Base-by-base conservation (phyloP, 2,329 filamentous ascomycete species). In the Nemania bipapillata region DNA sequence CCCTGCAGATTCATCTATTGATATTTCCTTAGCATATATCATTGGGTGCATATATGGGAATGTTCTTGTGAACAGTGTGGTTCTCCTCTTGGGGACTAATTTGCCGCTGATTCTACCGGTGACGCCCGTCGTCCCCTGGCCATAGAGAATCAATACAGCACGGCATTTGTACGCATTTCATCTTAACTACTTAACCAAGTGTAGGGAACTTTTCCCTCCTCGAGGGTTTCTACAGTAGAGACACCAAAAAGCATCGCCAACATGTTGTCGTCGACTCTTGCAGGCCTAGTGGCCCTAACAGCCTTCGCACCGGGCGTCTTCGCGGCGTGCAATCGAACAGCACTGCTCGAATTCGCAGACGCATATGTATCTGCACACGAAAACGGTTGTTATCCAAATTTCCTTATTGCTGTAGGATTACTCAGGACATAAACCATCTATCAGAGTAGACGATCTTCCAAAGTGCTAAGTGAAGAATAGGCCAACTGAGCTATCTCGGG, bases 31-130 rank as follows among this genome's bases (percentile, higher is more conserved):
- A n/a, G 40, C 35, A 49, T 37, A 32, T 65, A 26, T 53, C 3
- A 65, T 65, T 65, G 62, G 66, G 28, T 20, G 20, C 17, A 11
- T 42, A 59, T 58, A 55, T 64, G 37, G 55, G 15, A 55, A 53
- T 22, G 30, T 24, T 26, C 40, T 9, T 52, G n/a, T 32, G 42
- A 30, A 61, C n/a, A 35, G 35, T 40, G 45, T 69, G 52, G 59
- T 57, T 59, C 37, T 66, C 60, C 56, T 60, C 52, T 47, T 53
- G 30, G 22, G 47, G 22, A 30, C 35, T 53, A 59, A 67, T 72
- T 72, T 72, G 63, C 70, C 70, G 70, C 24, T 60, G 52, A 72
- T 72, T 72, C 70, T 72, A 30, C 70, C 70, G 70, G 65, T 30
- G 68, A 56, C 57, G 63, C 54, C 57, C 55, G 28, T 40, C 35